These are phyloP conservation scores for Beauveria sp. DNA, from an alignment of 2,329 filamentous ascomycete species.

Conservation along the genomic window DNA sequence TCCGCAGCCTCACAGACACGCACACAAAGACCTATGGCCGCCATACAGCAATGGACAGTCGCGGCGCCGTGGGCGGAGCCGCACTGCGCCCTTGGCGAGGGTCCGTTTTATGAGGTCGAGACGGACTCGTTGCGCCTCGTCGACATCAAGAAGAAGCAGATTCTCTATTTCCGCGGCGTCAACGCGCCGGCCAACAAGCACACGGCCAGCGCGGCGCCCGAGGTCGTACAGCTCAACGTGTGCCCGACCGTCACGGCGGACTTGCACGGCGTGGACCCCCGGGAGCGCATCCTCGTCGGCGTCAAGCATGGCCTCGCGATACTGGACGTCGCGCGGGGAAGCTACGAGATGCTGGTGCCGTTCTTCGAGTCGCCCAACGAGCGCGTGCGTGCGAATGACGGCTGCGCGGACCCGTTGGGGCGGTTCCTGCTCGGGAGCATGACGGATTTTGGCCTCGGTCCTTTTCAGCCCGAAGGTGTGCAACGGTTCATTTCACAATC, in stretches of 20 bases:
- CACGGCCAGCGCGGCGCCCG: not conserved
- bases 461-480: constrained; percentile 54
- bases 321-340: constrained; percentile 48
- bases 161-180: constrained; percentile 27
- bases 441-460: constrained; percentile 60
- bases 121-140: constrained; percentile 66
- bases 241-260: constrained; percentile 66
- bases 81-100: constrained; percentile 64
- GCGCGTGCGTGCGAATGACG: constrained; percentile 69
- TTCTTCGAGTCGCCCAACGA: constrained; percentile 39
- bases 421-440: constrained; percentile 82
- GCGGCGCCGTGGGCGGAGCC: constrained; percentile 49
- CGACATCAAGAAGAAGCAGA: constrained; percentile 70
- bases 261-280: constrained; percentile 57
- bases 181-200: not conserved
- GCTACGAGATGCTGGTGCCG: constrained; percentile 45
- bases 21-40: constrained; percentile 21
- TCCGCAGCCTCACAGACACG: not conserved
- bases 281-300: constrained; percentile 64
- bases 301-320: constrained; percentile 78
- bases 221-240: constrained; percentile 40
- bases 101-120: constrained; percentile 62
- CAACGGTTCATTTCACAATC: not conserved
- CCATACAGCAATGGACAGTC: constrained; percentile 43
- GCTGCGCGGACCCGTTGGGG: constrained; percentile 70